These are phyloP conservation scores for Rhodotorula sp. DNA, from an alignment of 1,284 basidiomycete genomes.

Conservation along the genomic window DNA sequence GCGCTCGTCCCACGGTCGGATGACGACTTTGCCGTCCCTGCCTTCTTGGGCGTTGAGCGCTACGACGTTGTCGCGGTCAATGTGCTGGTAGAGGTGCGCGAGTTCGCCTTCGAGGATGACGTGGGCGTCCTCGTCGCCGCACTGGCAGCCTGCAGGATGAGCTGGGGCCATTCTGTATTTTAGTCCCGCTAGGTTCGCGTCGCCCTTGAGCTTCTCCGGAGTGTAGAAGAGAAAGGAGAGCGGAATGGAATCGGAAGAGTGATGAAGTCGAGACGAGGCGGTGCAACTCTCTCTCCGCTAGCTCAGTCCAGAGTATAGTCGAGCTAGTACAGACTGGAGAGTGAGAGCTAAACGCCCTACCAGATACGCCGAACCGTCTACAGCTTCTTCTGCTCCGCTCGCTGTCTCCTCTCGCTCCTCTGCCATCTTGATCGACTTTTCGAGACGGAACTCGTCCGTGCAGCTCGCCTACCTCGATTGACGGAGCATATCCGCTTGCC, in stretches of 20 bases:
- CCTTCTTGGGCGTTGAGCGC: slow-evolving; percentile 42
- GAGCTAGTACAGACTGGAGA: too few relatives aligned
- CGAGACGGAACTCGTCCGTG: neutral
- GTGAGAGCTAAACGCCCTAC: too few relatives aligned
- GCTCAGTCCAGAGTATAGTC: too few relatives aligned
- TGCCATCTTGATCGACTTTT: too few relatives aligned
- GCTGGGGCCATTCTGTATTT: slow-evolving; percentile 11
- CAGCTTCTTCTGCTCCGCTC: too few relatives aligned
- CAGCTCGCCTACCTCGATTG: too few relatives aligned
- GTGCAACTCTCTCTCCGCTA: neutral
- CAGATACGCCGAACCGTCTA: too few relatives aligned
- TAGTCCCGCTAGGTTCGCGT: too few relatives aligned
- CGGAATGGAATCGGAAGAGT: neutral
- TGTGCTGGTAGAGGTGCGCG: slow-evolving; percentile 30
- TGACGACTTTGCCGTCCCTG: slow-evolving; percentile 33
- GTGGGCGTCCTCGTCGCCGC: slow-evolving; percentile 37
- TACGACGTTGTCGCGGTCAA: slow-evolving; percentile 43
- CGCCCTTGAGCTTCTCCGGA: too few relatives aligned
- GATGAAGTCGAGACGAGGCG: neutral
- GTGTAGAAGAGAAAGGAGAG: too few relatives aligned
- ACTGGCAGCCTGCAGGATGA: slow-evolving; percentile 32
- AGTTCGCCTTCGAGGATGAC: slow-evolving; percentile 30
- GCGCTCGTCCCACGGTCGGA: slow-evolving; percentile 44
- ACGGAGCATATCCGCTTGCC: too few relatives aligned
- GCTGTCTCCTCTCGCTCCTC: too few relatives aligned